phyloP scores from a whole-genome alignment of 129 eudicot species.

The Helichrysum umbraculigerum region DNA sequence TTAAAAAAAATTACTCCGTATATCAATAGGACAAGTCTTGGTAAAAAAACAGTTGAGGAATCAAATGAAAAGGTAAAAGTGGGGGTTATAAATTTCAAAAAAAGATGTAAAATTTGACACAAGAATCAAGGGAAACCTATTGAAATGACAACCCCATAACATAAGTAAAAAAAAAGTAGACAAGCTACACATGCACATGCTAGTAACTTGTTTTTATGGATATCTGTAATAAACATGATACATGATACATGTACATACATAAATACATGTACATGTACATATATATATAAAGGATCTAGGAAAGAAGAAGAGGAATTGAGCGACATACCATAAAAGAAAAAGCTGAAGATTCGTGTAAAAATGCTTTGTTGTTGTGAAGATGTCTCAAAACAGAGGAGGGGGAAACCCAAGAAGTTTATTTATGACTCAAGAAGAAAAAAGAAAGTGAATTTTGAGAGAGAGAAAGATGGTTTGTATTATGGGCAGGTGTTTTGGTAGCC shows the following conservation, averaged over 20 bases:
- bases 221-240: background rate
- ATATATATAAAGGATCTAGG: background rate
- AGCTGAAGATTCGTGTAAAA: constrained; percentile 28
- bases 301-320: background rate
- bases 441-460: constrained; percentile 13
- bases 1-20: too few species aligned
- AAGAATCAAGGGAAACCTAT: constrained; percentile 29
- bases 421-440: constrained; percentile 4
- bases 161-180: constrained; percentile 20
- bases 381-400: constrained; percentile 37
- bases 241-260: background rate
- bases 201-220: constrained; percentile 32
- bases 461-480: background rate
- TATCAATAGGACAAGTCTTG: background rate
- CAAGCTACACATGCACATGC: constrained; percentile 40
- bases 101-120: constrained; percentile 9
- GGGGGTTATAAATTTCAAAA: constrained; percentile 10
- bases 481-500: constrained; percentile 18
- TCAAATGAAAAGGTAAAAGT: constrained; percentile 11
- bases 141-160: constrained; percentile 25
- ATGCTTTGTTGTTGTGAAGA: constrained; percentile 24
- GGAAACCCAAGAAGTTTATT: constrained; percentile 22
- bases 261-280: background rate
- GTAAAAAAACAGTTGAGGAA: constrained; percentile 1
- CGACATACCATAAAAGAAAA: constrained; percentile 40